A percentile compares a stretch with the other conserved stretches of the same genome.
Conservation (phyloP, 2,329 filamentous ascomycete genomes). For the Aspergillus fructus region DNA sequence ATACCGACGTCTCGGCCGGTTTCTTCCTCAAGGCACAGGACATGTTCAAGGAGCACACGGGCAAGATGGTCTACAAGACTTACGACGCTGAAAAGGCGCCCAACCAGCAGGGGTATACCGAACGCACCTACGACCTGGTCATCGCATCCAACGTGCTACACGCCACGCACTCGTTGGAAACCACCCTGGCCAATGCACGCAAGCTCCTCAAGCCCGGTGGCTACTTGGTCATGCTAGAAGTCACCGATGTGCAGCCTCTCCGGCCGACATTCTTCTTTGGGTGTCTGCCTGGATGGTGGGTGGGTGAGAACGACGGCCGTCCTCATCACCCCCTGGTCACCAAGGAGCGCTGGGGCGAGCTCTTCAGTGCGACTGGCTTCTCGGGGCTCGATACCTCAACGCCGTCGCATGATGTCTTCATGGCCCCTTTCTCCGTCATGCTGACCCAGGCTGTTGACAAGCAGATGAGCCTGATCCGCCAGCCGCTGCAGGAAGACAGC, state of each 20-base stretch:
- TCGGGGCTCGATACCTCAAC: neutral
- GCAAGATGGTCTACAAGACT: constrained; percentile 30
- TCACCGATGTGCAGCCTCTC: neutral
- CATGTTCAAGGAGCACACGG: constrained; percentile 22
- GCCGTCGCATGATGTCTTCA: neutral
- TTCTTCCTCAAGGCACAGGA: constrained; percentile 42
- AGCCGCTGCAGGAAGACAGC: neutral
- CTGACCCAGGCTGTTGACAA: neutral
- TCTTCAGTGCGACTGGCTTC: neutral
- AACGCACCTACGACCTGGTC: constrained; percentile 33
- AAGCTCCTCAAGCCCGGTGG: constrained; percentile 45
- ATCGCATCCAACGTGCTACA: constrained; percentile 43
- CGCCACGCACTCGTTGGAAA: constrained; percentile 30
- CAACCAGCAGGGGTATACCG: constrained; percentile 33
- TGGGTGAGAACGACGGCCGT: neutral
- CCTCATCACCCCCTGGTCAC: neutral
- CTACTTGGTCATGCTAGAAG: constrained; percentile 17
- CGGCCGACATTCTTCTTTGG: neutral
- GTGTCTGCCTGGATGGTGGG: neutral
- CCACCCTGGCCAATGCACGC: constrained; percentile 31
- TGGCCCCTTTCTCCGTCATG: neutral
- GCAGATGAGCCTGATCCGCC: neutral
- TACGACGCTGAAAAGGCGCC: constrained; percentile 34
- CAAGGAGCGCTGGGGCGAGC: neutral
- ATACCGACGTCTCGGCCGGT: constrained; percentile 45